Evolutionary conservation across 2,329 filamentous ascomycete genomes (phyloP), one percentile per base, ranked within the genome.

Genomic region (Xylaria sp.): DNA sequence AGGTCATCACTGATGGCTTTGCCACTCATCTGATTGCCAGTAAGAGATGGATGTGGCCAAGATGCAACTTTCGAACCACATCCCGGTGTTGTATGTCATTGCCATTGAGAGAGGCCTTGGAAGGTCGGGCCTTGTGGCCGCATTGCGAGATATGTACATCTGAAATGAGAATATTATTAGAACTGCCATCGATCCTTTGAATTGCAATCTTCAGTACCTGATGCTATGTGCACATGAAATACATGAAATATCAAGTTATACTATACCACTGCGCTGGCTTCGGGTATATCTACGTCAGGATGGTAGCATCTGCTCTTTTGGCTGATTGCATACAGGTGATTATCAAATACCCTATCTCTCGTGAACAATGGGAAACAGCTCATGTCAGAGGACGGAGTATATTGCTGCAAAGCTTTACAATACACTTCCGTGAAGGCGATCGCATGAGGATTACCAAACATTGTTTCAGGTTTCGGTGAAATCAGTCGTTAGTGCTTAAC

Each of bases 51-150:
- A 41, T 32, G 18, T 20, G 41, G 41, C 13, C 13, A 15, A 15
- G 20, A 12, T 12, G 13, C 15, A 2, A 46, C 5, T 58, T 25
- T 41, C 9, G 7, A 20, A n/a, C 32, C 34, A 57, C 43, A 58
- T 41, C 25, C 25, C 12, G 52, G 18, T 50, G 23, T 23, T 23
- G 25, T 28, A 60, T 20, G n/a, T 39, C 46, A 59, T 43, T 10
- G n/a, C n/a, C n/a, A 39, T 39, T 39, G 4, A 30, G 32, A 15
- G 30, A 53, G 62, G 62, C 20, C 62, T 13, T 36, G 8, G 43
- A 53, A 18, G 63, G 63, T 23, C 28, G 56, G 56, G 28, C 63
- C 63, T 18, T 46, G 12, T 65, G 63, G 63, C 46, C 46, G 46
- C 36, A 41, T 34, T 25, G 18, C 52, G n/a, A 58, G 3, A 50